These are phyloP conservation scores for Thraustochytrium sp. DNA, from an alignment of 352 stramenopile species.

Conservation along the genomic window DNA sequence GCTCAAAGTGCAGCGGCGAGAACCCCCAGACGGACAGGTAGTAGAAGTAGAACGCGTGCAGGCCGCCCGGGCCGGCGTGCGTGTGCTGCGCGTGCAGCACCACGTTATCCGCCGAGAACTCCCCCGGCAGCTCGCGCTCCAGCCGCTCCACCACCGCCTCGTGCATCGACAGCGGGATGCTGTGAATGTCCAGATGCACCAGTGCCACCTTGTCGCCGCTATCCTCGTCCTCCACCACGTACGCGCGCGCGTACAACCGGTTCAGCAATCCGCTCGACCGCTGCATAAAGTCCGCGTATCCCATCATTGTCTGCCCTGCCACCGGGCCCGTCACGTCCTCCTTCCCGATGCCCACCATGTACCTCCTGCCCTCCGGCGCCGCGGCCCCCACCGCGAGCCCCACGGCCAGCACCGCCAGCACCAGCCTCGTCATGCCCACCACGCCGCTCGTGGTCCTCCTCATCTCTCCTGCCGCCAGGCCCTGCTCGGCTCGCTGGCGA, in stretches of 20 bases:
- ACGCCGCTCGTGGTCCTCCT: neutral
- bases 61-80: constrained; percentile 21
- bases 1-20: constrained; percentile 12
- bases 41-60: constrained; percentile 28
- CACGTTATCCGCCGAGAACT: neutral
- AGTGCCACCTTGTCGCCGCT: neutral
- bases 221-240: constrained; percentile 16
- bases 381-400: neutral
- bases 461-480: too few species aligned
- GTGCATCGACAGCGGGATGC: constrained; percentile 21
- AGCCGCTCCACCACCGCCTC: neutral
- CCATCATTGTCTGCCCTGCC: constrained; percentile 17
- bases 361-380: neutral
- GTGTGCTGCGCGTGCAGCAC: constrained; percentile 39
- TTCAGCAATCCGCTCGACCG: constrained; percentile 8
- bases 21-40: constrained; percentile 27
- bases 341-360: constrained; percentile 4
- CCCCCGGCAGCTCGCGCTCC: neutral
- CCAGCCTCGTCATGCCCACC: neutral
- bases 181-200: constrained; percentile 41
- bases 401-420: too few species aligned
- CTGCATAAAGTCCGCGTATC: constrained; percentile 36
- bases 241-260: constrained; percentile 8
- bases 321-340: constrained; percentile 35
- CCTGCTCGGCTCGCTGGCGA: too few species aligned